Evolutionary conservation across 179 eudicot species (phyloP), one percentile per base, ranked within the genome.

Genomic region (Corrigiola litoralis): DNA sequence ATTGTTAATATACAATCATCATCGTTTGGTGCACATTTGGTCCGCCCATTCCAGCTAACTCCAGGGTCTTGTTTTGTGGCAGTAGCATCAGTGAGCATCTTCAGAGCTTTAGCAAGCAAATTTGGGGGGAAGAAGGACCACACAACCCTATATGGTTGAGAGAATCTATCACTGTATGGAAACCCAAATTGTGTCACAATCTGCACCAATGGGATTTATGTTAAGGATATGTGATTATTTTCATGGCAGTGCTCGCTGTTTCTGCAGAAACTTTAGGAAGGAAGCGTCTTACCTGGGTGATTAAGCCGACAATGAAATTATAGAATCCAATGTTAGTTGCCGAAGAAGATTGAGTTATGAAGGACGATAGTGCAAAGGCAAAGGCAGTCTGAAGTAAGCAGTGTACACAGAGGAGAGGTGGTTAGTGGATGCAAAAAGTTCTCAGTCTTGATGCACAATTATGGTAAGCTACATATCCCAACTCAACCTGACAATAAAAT

Each of bases 121-220:
- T 90, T 88, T 32, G 96, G 99, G 36, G 97, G 99, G 62, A 83
- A 94, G 14, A 94, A 62, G 47, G 95, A 84, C 97, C 95, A 94
- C 58, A 94, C 36, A 63, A 61, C 71, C 63, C 74, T 69, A 66
- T 72, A 82, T 13, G 69, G 50, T 28, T 49, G 47, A 20, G 92
- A 69, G 73, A 40, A 87, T 48, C 18, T 53, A 9, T 62, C 38
- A 58, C 81, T 77, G 70, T 89, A 92, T 18, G 95, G 95, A 75
- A 90, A 87, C 65, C 95, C 98, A 83, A 77, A 82, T 73, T 34
- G 66, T 37, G 90, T 84, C 57, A 83, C 86, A 60, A 86, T 61
- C 97, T 91, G 86, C 78, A 72, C 48, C 36, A 44, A 62, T 50
- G 56, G 48, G 44, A 59, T 33, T 11, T 9, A 56, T 36, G n/a